Evolutionary conservation across 805 yeast species (phyloP), one percentile per base, ranked within the genome.

Genomic region (Candida maris): DNA sequence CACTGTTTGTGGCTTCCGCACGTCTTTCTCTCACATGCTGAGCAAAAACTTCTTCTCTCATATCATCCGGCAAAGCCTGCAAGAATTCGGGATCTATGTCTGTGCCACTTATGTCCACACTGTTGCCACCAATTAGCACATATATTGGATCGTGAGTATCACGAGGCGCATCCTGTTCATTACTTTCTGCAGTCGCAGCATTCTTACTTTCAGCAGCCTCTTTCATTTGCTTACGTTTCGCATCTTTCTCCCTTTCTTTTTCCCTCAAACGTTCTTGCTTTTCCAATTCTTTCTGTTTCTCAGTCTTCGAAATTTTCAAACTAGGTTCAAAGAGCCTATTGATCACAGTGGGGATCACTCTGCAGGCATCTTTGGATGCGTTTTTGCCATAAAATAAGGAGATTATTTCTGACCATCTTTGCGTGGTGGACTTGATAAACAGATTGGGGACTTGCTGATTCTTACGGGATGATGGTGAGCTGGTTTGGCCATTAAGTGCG

Each of bases 41-140:
- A 0, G 89, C 77, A 53, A 85, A 79, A 0, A 88, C 97, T 52
- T 89, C 96, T 44, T 87, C 95, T 33, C 96, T 68, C 85, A 89
- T 84, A 35, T 85, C 93, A 29, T 86, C 95, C 0, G 97, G 97
- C 24, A 89, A 68, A 0, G 96, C 96, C 49, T 81, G 83, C 42
- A 89, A 67, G 56, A 87, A 89, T 47, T 85, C 91, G 0, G 95
- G 95, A 61, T 89, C 97, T 40, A 89, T 86, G 37, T 85, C 96
- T 3, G 95, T 80, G 0, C 93, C 95, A 27, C 89, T 75, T 24
- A 89, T 84, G 54, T 89, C 94, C 23, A 89, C 88, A 34, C 79
- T 79, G 19, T 81, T 62, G 17, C 83, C 94, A 24, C 87, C 88
- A 46, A 89, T 81, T 9, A 67, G 67, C 3, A 89, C 87, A 65